These are phyloP conservation scores for Picochlorum sp. DNA, from an alignment of 139 green algal genomes.

Conservation along the genomic window DNA sequence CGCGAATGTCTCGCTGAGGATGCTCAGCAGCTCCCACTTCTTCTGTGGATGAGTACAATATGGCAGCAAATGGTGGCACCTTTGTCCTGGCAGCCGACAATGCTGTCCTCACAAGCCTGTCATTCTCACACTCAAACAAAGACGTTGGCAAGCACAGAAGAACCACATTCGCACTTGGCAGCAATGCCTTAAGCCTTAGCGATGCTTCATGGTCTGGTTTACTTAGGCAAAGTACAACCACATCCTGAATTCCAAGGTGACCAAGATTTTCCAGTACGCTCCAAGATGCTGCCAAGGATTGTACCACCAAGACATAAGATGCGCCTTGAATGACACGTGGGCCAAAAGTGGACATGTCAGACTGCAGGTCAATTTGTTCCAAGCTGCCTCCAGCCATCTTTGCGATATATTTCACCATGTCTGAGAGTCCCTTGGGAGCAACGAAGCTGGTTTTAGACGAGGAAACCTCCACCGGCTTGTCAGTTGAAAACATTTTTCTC, in stretches of 20 bases:
- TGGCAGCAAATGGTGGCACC: constrained; percentile 24
- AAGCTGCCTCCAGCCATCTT: background rate
- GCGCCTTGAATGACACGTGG: no score
- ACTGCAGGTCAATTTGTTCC: no score
- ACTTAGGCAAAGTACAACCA: background rate
- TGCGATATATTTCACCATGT: background rate
- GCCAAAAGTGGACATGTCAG: no score
- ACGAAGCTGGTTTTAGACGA: background rate
- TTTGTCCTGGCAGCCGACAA: constrained; percentile 14
- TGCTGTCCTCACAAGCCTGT: constrained; percentile 12
- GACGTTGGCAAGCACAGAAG: constrained; percentile 12
- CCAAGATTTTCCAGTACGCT: no score
- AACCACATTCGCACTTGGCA: background rate
- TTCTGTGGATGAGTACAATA: constrained; percentile 12
- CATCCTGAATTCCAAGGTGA: background rate
- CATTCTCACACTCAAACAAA: constrained; percentile 2
- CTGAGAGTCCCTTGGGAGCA: background rate
- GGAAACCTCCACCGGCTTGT: background rate
- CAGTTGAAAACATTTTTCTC: constrained; percentile 23
- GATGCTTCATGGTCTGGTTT: background rate
- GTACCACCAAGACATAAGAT: no score
- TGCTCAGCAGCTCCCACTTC: no score
- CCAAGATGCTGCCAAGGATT: no score
- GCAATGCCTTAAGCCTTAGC: background rate
- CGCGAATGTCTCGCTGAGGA: no score